Percentiles rank a stretch among this genome's conserved stretches.
Evolutionary conservation across 495 filamentous ascomycete genomes (phyloP).

Genomic region (Neurospora cerealis): DNA sequence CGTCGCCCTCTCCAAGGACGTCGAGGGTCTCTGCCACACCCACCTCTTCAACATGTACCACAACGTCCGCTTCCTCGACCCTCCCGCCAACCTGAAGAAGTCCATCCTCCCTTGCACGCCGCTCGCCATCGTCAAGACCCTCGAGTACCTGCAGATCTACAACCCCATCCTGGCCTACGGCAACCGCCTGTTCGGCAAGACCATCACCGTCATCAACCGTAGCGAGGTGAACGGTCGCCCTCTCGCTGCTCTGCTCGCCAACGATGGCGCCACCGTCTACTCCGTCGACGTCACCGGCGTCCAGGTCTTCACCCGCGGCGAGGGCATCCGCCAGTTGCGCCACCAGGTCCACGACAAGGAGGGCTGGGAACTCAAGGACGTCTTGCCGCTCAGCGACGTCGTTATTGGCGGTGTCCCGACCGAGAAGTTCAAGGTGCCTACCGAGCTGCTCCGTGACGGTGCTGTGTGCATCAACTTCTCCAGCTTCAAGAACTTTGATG

Average conservation of each 20-base stretch:
- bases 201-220: slow-evolving; percentile 89
- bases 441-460: slow-evolving; percentile 69
- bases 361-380: slow-evolving; percentile 65
- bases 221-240: slow-evolving; percentile 92
- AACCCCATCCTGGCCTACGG: slow-evolving; percentile 92
- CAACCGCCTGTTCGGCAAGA: slow-evolving; percentile 82
- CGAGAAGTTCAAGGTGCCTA: slow-evolving; percentile 78
- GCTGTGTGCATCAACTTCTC: slow-evolving; percentile 97
- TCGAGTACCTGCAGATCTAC: slow-evolving; percentile 92
- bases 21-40: slow-evolving; percentile 86
- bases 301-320: slow-evolving; percentile 84
- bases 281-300: slow-evolving; percentile 85
- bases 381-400: slow-evolving; percentile 79
- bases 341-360: slow-evolving; percentile 78
- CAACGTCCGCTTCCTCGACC: slow-evolving; percentile 89
- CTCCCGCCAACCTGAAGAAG: slow-evolving; percentile 64
- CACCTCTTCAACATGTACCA: slow-evolving; percentile 99
- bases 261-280: slow-evolving; percentile 92
- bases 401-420: slow-evolving; percentile 90
- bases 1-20: slow-evolving; percentile 82
- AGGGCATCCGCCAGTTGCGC: slow-evolving; percentile 65
- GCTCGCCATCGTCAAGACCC: slow-evolving; percentile 88
- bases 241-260: slow-evolving; percentile 87
- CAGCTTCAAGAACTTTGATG: slow-evolving; percentile 86
- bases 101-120: slow-evolving; percentile 92